Conservation (phyloP, 257 asterid species). For the Petunia secreta region DNA sequence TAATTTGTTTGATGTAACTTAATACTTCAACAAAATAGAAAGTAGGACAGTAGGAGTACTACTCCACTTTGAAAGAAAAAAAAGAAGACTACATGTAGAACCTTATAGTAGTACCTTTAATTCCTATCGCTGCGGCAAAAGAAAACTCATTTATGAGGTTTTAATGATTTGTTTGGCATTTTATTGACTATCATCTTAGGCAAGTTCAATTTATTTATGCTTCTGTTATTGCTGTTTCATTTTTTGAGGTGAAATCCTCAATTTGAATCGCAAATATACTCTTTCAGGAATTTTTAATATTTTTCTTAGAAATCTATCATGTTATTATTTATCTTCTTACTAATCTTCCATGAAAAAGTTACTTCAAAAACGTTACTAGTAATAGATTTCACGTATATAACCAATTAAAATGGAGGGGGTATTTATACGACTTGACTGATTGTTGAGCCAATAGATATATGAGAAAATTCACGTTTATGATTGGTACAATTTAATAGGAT, state of each 20-base stretch:
- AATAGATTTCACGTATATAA: too few species aligned
- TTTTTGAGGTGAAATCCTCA: not conserved
- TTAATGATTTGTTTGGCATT: not conserved
- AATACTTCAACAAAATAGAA: not conserved
- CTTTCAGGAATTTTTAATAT: too few species aligned
- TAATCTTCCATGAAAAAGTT: too few species aligned
- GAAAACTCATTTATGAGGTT: slow-evolving; percentile 2
- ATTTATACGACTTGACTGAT: too few species aligned
- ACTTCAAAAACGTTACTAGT: too few species aligned
- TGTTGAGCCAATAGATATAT: not conserved
- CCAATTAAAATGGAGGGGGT: too few species aligned
- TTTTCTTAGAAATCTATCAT: too few species aligned
- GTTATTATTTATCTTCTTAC: too few species aligned
- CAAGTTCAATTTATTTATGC: too few species aligned
- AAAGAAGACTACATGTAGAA: not conserved
- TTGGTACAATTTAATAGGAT: too few species aligned
- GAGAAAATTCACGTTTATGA: too few species aligned
- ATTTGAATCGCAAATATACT: not conserved
- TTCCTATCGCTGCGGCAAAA: not conserved
- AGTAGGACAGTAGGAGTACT: not conserved
- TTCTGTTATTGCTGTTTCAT: not conserved
- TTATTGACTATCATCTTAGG: not conserved
- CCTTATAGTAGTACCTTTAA: not conserved
- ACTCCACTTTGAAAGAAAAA: not conserved
- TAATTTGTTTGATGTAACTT: not conserved